Base-by-base conservation (phyloP, 345 rosid genomes). In the Passiflora organensis region DNA sequence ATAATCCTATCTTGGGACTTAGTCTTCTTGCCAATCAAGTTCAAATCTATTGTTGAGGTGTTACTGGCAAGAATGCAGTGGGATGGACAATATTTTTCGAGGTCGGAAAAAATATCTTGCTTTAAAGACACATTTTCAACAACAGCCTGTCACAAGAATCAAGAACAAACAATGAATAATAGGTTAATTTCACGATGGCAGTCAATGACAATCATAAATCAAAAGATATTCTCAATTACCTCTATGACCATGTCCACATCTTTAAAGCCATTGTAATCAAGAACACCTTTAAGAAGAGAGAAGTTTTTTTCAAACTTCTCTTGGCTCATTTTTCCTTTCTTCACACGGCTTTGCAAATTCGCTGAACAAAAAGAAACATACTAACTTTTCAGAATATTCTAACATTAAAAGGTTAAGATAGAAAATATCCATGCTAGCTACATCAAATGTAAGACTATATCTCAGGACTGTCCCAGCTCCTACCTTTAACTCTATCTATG, bases 231-330 rank as follows among this genome's bases (percentile, higher is more conserved):
- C 21, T 54, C 22, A 57, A 48, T 43, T 76, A 93, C 99, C 96
- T 94, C 97, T 39, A 89, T 87, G 63, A 94, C 99, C 86, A 89
- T 55, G 78, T 94, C 97, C 68, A 86, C 95, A 65, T 87, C 88
- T 66, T 71, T 83, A 68, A 94, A 85, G 70, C 88, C 77, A 72
- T 85, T 87, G 66, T 89, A 89, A 61, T 89, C 90, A 47, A 89
- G 87, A 53, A 58, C 72, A 43, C 99, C 96, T 67, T 64, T 85
- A 10, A 94, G 85, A 63, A 83, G 83, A 46, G 91, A 83, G 63
- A 82, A 23, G 23, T 96, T 78, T 70, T 85, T 83, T 55, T 87
- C 91, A 70, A 87, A 84, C 78, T 85, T 83, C 55, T 83, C 91
- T 55, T 66, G 74, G 50, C 90, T 64, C 96, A 94, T 89, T 37